Percentiles rank a stretch among this genome's conserved stretches.
Conservation (phyloP, 192 early-diverging fungal species). For the Backusella luteola region DNA sequence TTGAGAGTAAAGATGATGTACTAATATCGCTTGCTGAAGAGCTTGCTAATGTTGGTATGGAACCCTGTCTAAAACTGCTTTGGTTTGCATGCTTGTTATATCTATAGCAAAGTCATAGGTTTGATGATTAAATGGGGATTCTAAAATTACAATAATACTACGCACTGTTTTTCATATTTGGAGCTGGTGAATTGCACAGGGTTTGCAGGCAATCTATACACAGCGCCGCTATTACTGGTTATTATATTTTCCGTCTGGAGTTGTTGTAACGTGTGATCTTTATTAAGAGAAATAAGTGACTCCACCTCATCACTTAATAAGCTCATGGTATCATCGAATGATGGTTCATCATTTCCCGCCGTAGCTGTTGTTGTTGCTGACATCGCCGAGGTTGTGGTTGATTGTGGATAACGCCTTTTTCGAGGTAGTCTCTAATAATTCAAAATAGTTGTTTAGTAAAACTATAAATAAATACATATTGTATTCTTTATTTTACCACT, state of each 20-base stretch:
- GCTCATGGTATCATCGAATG: not conserved
- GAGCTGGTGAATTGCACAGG: conserved; percentile 43
- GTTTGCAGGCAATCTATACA: conserved; percentile 40
- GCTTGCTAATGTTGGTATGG: conserved; percentile 4
- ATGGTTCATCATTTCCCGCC: not conserved
- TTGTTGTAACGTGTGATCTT: not conserved
- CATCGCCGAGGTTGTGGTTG: not conserved
- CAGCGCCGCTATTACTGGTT: conserved; percentile 16
- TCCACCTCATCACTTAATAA: not conserved
- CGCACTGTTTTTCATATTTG: conserved; percentile 38
- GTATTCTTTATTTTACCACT: conserved; percentile 27
- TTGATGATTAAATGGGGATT: not conserved
- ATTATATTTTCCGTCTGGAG: not conserved
- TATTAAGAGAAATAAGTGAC: not conserved
- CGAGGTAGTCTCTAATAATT: not conserved
- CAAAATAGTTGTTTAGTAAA: not conserved
- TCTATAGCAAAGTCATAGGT: not conserved
- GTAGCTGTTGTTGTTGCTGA: not conserved
- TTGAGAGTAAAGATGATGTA: not conserved
- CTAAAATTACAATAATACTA: not conserved
- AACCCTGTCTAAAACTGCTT: not conserved
- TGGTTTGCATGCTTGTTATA: not conserved
- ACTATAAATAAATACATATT: not conserved
- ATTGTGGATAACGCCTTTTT: not conserved
- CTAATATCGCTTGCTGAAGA: not conserved